These are phyloP conservation scores for Extremus antarcticus DNA, from an alignment of 495 filamentous ascomycete species.

Conservation along the genomic window DNA sequence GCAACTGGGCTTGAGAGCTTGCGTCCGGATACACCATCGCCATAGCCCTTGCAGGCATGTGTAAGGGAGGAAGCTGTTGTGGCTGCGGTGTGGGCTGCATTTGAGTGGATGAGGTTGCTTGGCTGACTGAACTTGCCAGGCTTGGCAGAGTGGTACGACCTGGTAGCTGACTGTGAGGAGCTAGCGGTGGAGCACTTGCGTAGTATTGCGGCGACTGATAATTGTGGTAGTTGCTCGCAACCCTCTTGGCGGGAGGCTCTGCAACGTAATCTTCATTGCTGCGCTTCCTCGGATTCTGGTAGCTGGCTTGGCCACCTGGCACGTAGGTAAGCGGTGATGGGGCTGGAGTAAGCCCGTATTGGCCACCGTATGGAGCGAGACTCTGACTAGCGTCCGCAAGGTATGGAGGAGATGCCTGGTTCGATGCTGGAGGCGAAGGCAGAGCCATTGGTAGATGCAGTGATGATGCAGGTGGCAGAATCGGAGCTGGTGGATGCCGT, in stretches of 20 bases:
- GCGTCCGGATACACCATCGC: slow-evolving; percentile 47
- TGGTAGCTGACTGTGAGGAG: slow-evolving; percentile 40
- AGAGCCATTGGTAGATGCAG: slow-evolving; percentile 36
- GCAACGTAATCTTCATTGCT: slow-evolving; percentile 52
- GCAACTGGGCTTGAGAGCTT: slow-evolving; percentile 37
- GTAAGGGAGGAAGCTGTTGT: slow-evolving; percentile 21
- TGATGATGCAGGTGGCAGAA: slow-evolving; percentile 38
- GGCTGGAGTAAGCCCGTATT: slow-evolving; percentile 11
- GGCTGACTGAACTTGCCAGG: slow-evolving; percentile 20
- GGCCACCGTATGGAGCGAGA: not conserved
- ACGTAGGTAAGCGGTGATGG: slow-evolving; percentile 45
- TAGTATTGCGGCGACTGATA: slow-evolving; percentile 31
- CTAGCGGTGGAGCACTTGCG: slow-evolving; percentile 20
- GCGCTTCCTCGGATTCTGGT: slow-evolving; percentile 46
- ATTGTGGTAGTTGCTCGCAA: slow-evolving; percentile 20
- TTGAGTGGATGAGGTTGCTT: slow-evolving; percentile 1
- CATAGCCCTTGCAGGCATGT: slow-evolving; percentile 41
- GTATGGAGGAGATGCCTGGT: slow-evolving; percentile 34
- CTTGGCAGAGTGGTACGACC: slow-evolving; percentile 39
- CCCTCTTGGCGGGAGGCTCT: slow-evolving; percentile 63
- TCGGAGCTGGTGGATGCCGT: slow-evolving; percentile 29
- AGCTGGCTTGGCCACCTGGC: slow-evolving; percentile 19
- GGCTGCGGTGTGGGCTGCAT: not conserved
- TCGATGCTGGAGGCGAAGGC: slow-evolving; percentile 45
- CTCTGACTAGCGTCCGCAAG: not conserved